These are phyloP conservation scores for Aspergillus asperescens DNA, from an alignment of 495 filamentous ascomycete species.

Conservation along the genomic window DNA sequence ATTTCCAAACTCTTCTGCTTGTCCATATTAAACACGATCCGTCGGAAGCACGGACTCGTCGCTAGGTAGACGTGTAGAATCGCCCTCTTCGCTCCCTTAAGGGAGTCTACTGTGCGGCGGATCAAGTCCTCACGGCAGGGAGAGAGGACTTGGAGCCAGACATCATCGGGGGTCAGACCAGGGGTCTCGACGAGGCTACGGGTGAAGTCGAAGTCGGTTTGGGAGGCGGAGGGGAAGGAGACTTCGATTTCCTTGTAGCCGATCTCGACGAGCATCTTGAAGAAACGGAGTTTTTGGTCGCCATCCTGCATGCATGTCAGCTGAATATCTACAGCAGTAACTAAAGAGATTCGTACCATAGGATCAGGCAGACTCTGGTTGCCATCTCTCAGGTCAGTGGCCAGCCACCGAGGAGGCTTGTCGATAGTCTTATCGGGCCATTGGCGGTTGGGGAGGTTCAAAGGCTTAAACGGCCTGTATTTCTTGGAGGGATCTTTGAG, in stretches of 20 bases:
- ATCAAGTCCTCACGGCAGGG: slow-evolving; percentile 94
- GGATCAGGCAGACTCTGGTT: slow-evolving; percentile 86
- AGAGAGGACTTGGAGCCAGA: slow-evolving; percentile 91
- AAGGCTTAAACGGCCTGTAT: slow-evolving; percentile 73
- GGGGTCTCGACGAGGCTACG: slow-evolving; percentile 81
- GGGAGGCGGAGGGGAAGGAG: slow-evolving; percentile 88
- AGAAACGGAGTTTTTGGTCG: slow-evolving; percentile 91
- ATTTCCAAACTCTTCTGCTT: slow-evolving; percentile 76
- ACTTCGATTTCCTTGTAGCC: slow-evolving; percentile 99
- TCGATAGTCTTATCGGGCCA: slow-evolving; percentile 78
- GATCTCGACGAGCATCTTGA: slow-evolving; percentile 86
- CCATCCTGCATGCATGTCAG: slow-evolving; percentile 55
- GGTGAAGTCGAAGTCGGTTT: slow-evolving; percentile 95
- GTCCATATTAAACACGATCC: slow-evolving; percentile 81
- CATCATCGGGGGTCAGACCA: slow-evolving; percentile 82
- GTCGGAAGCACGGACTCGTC: slow-evolving; percentile 87
- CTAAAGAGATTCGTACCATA: slow-evolving; percentile 53
- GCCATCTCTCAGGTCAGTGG: slow-evolving; percentile 80
- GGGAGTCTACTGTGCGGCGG: slow-evolving; percentile 78
- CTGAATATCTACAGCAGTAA: not conserved
- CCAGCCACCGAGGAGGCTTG: slow-evolving; percentile 78
- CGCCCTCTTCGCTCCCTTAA: slow-evolving; percentile 91
- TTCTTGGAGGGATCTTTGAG: slow-evolving; percentile 92
- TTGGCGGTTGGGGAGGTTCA: slow-evolving; percentile 80
- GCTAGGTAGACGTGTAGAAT: slow-evolving; percentile 95